Base-by-base conservation (phyloP, 305 asterid species). In the Fraxinus platypoda region DNA sequence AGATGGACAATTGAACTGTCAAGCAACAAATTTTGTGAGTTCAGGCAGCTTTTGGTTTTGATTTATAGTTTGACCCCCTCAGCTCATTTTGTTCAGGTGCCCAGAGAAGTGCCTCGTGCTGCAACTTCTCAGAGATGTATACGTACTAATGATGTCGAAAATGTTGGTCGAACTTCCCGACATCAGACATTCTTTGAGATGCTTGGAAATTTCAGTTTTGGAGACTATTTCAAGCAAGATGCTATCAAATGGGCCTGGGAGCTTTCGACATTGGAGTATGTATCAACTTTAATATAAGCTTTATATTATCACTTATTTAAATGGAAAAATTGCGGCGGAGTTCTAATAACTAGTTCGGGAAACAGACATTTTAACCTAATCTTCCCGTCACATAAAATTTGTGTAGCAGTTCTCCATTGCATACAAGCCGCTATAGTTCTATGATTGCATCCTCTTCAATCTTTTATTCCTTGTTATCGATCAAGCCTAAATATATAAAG, bases 161-260 rank as follows among this genome's bases (percentile, higher is more conserved):
- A 95, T 85, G 99, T 95, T 37, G 98, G 99, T 38, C 94, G 88
- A 73, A 95, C 98, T 70, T 91, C 99, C 74, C 92, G 98, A 38
- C 99, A 95, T 83, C 99, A 93, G 70, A 95, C 99, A 23, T 95
- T 95, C 92, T 95, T 95, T 87, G 99, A 95, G 90, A 95, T 95
- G 99, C 99, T 95, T 85, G 99, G 98, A 37, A 95, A 95, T 86
- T 95, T 95, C 85, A 95, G 98, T 85, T 94, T 95, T 85, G 99
- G 99, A 85, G 99, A 95, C 90, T 95, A 95, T 87, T 95, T 95
- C 90, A 95, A 95, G 87, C 87, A 86, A 64, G 99, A 95, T 78
- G 98, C 99, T 34, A 91, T 95, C 38, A 92, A 87, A 83, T 95
- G 99, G 99, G 98, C 99, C 4, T 95, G 99, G 99, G 98, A 93